These are phyloP conservation scores for Picochlorum sp. DNA, from an alignment of 139 green algal species.

Conservation along the genomic window DNA sequence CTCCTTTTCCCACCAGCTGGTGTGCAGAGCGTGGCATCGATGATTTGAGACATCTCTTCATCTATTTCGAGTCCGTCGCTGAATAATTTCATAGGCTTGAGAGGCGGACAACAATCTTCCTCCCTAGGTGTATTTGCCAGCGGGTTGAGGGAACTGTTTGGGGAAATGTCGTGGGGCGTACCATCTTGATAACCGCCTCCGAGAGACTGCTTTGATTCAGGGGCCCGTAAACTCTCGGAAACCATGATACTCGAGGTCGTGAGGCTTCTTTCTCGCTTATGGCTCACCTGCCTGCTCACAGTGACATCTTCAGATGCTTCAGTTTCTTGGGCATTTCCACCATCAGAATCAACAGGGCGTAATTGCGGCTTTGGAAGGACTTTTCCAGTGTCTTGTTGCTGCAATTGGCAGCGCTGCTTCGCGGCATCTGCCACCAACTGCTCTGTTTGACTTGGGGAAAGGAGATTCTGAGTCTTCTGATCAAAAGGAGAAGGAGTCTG, in stretches of 20 bases:
- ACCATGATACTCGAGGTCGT: background rate
- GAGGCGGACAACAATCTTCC: background rate
- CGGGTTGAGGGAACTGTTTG: too few species aligned
- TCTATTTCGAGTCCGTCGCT: slow-evolving; percentile 3
- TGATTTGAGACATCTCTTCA: background rate
- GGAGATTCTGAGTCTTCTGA: too few species aligned
- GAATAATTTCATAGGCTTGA: background rate
- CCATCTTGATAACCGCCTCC: too few species aligned
- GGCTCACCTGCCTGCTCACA: background rate
- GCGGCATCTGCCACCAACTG: background rate
- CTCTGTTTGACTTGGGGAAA: background rate
- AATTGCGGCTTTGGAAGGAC: background rate
- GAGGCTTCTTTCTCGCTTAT: background rate
- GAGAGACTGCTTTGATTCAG: background rate
- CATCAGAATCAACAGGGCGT: background rate
- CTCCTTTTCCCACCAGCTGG: slow-evolving; percentile 4
- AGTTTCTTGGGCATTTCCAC: background rate
- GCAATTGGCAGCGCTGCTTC: background rate
- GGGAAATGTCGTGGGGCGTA: too few species aligned
- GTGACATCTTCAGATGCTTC: background rate
- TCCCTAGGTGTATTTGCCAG: too few species aligned
- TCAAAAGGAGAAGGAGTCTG: slow-evolving; percentile 7
- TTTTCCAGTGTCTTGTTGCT: background rate
- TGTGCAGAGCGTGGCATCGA: slow-evolving; percentile 1
- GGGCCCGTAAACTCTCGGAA: background rate